Conservation (phyloP, 768 basidiomycete genomes). For the Panellus pusillus region DNA sequence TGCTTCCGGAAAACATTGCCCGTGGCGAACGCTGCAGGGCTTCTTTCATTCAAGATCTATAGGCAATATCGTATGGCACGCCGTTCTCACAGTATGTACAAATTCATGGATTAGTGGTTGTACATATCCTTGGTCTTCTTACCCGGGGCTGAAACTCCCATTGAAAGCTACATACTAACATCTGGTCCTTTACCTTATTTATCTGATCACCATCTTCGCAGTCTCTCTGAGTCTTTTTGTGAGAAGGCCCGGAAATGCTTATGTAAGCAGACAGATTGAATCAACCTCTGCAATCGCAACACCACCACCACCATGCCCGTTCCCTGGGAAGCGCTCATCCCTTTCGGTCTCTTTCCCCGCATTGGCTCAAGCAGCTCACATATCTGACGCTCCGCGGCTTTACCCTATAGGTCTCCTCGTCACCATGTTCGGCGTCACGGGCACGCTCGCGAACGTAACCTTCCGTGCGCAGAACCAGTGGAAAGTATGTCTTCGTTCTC, state of each 20-base stretch:
- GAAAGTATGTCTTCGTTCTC: conserved; percentile 55
- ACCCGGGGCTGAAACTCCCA: too few species aligned
- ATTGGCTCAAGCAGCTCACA: not conserved
- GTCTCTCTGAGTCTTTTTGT: too few species aligned
- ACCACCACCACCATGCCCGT: conserved; percentile 70
- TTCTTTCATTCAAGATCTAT: too few species aligned
- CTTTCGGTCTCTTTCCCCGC: conserved; percentile 64
- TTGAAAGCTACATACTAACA: too few species aligned
- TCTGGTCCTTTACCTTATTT: too few species aligned
- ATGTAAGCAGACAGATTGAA: not conserved
- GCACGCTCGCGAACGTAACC: conserved; percentile 80
- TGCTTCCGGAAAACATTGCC: too few species aligned
- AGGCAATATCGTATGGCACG: too few species aligned
- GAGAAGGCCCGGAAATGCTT: not conserved
- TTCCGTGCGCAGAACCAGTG: conserved; percentile 84
- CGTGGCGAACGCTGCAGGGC: too few species aligned
- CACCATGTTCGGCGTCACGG: conserved; percentile 86
- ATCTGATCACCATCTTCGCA: too few species aligned
- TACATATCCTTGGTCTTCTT: too few species aligned
- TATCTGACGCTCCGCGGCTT: conserved; percentile 13
- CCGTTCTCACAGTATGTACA: too few species aligned
- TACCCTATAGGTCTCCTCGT: conserved; percentile 77
- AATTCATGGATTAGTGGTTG: too few species aligned
- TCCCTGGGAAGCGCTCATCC: conserved; percentile 96
- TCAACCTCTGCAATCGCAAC: not conserved